phyloP scores from a whole-genome alignment of 257 asterid genomes.

The Echium plantagineum region DNA sequence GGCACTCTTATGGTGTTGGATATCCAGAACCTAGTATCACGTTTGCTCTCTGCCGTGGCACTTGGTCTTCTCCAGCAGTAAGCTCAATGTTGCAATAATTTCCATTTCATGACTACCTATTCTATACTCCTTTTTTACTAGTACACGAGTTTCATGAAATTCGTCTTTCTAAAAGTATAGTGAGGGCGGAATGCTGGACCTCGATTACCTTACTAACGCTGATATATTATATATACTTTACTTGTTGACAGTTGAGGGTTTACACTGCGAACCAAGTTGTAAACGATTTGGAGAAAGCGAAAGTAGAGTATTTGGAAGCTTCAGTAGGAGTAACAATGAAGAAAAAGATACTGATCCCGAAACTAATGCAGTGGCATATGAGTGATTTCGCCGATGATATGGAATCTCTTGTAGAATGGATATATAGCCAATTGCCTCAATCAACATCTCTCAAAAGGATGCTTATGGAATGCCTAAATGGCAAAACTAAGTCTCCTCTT shows the following conservation, averaged over 20 bases:
- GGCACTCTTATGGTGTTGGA: constrained; percentile 72
- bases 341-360: constrained; percentile 68
- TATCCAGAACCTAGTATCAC: constrained; percentile 91
- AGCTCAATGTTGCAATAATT: constrained; percentile 15
- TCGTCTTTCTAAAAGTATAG: too few species aligned
- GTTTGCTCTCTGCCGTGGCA: constrained; percentile 86
- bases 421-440: constrained; percentile 75
- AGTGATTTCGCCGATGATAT: constrained; percentile 83
- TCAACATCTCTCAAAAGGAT: constrained; percentile 54
- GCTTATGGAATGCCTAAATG: constrained; percentile 66
- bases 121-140: too few species aligned
- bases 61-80: constrained; percentile 97
- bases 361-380: constrained; percentile 75
- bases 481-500: constrained; percentile 39
- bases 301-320: constrained; percentile 86
- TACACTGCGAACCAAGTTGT: constrained; percentile 59
- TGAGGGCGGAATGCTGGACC: too few species aligned
- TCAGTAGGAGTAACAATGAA: constrained; percentile 67
- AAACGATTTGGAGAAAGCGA: constrained; percentile 81
- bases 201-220: background rate
- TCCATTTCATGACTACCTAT: too few species aligned
- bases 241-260: constrained; percentile 43
- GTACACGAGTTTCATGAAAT: too few species aligned
- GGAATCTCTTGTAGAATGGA: constrained; percentile 87
- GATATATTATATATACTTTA: background rate